Conservation (phyloP, 306 rosid species). For the Bauhinia variegata region DNA sequence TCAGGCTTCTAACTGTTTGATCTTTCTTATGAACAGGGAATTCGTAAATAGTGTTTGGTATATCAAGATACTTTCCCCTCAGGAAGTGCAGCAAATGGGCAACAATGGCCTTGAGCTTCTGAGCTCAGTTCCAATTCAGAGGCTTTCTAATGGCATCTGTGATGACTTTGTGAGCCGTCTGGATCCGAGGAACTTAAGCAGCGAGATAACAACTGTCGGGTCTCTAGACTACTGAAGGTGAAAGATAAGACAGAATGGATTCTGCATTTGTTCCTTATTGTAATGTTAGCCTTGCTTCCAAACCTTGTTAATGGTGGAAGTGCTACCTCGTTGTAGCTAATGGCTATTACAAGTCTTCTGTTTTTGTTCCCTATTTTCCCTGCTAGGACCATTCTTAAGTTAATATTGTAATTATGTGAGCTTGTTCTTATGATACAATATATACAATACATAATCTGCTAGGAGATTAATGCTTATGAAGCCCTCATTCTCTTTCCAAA, state of each 20-base stretch:
- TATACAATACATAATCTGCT: constrained; percentile 54
- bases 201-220: constrained; percentile 81
- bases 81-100: constrained; percentile 94
- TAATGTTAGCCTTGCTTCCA: constrained; percentile 55
- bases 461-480: constrained; percentile 61
- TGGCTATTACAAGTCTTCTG: constrained; percentile 35
- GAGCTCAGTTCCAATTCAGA: constrained; percentile 78
- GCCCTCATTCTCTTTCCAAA: not conserved
- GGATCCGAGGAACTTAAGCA: constrained; percentile 73
- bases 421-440: constrained; percentile 49
- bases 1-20: not conserved
- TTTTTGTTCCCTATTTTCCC: constrained; percentile 33
- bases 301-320: constrained; percentile 47
- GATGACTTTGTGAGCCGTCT: constrained; percentile 75
- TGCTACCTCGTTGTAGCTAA: constrained; percentile 54
- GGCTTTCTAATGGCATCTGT: constrained; percentile 70
- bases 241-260: constrained; percentile 47
- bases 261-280: constrained; percentile 46
- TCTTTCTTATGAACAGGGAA: constrained; percentile 64
- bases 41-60: constrained; percentile 97
- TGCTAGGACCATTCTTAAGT: constrained; percentile 58
- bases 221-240: constrained; percentile 76
- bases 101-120: constrained; percentile 77
- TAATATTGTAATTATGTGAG: constrained; percentile 69
- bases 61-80: constrained; percentile 96